Base-by-base conservation (phyloP, 2,329 filamentous ascomycete genomes). In the Penicillium sp. region DNA sequence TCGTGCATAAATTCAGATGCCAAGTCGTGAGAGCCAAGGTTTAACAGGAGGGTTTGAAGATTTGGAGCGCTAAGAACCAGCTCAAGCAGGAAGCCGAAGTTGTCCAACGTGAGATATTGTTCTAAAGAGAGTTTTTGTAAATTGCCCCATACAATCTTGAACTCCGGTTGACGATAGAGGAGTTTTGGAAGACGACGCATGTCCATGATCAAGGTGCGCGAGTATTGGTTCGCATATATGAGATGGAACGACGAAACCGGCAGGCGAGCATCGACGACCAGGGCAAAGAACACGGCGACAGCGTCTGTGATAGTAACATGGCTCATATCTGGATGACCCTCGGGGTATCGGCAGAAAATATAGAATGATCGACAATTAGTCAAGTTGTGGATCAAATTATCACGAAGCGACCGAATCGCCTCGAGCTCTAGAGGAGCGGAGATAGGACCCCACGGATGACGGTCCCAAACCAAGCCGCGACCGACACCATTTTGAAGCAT, bases 161-260 rank as follows among this genome's bases (percentile, higher is more conserved):
- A 67, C 42, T 56, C 36, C 0, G 64, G 63, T 28, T 67, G 63
- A 11, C 61, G 61, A 43, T 64, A 64, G n/a, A 66, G 25, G 5
- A 65, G 52, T n/a, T 66, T 66, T 16, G 64, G 64, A 8, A 67
- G 43, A 7, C 64, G 60, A 2, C 64, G 60, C 64, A 67, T 67
- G 42, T 67, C 64, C 63, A 67, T 67, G 11, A 64, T 56, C 17
- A 67, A 44, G 3, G 63, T 61, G 17, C 60, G 61, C 11, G 64
- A 64, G 25, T 57, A 47, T 22, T 59, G 53, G 38, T 63, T 65
- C 4, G 61, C 59, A 33, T 65, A 67, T 19, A 66, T 55, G 1
- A 67, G 53, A 46, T 66, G 59, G 40, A 66, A 66, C 0, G 64
- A 59, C 0, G 55, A 55, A 14, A 65, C 58, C 0, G 61, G 61